phyloP scores from a whole-genome alignment of 306 rosid species.

The Lathyrus sativus region DNA sequence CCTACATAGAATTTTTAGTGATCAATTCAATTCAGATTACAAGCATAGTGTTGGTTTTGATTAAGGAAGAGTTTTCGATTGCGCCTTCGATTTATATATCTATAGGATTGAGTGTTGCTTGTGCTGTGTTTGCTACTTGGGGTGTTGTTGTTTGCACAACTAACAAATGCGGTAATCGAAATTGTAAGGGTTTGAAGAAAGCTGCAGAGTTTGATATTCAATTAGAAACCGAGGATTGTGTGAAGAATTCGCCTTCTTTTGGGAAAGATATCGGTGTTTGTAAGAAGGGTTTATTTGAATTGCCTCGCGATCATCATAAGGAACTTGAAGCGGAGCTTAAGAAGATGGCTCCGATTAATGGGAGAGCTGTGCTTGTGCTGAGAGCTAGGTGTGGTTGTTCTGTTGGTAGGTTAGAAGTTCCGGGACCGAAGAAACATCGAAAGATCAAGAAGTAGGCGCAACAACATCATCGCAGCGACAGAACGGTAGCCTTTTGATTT shows the following conservation, averaged over 20 bases:
- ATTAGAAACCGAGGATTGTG: constrained; percentile 92
- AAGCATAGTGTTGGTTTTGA: constrained; percentile 40
- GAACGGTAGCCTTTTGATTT: constrained; percentile 30
- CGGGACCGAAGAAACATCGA: constrained; percentile 68
- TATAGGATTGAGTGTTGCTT: constrained; percentile 56
- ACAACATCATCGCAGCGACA: neutral
- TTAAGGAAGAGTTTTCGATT: constrained; percentile 68
- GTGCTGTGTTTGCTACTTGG: constrained; percentile 79
- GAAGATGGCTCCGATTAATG: constrained; percentile 96
- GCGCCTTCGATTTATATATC: constrained; percentile 77
- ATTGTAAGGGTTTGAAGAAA: constrained; percentile 75
- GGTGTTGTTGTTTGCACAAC: constrained; percentile 59
- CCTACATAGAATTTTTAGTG: constrained; percentile 55
- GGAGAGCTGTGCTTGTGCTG: constrained; percentile 82
- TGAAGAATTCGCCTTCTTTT: constrained; percentile 62
- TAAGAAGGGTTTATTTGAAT: constrained; percentile 76
- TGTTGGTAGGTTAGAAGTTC: constrained; percentile 95
- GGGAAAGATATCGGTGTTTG: constrained; percentile 48
- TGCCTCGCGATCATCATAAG: constrained; percentile 84
- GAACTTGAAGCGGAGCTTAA: constrained; percentile 93
- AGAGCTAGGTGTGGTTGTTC: constrained; percentile 95
- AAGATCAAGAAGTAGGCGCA: constrained; percentile 84
- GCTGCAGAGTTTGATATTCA: constrained; percentile 95
- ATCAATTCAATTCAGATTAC: constrained; percentile 42
- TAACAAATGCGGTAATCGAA: constrained; percentile 78